Evolutionary conservation across 805 yeast genomes (phyloP).

Genomic region (Teunomyces funiuensis): DNA sequence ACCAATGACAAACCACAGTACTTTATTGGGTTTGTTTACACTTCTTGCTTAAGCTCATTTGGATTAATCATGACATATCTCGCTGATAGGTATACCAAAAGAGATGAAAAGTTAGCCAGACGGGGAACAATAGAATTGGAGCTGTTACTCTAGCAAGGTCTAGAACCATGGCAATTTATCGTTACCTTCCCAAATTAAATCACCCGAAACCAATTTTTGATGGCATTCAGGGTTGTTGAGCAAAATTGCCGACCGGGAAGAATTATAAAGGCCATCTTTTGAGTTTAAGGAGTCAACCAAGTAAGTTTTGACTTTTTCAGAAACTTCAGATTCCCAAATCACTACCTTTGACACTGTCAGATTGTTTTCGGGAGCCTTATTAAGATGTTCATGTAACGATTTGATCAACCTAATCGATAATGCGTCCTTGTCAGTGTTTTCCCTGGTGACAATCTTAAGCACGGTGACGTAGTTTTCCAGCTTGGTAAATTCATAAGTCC

Average conservation of each 20-base stretch:
- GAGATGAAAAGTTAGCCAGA: conserved; percentile 16
- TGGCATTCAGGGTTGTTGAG: conserved; percentile 28
- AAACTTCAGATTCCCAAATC: conserved; percentile 37
- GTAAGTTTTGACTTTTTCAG: conserved; percentile 13
- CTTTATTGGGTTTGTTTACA: conserved; percentile 39
- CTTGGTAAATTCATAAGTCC: conserved; percentile 40
- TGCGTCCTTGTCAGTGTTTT: conserved; percentile 17
- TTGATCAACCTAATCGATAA: conserved; percentile 16
- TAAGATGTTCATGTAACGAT: conserved; percentile 16
- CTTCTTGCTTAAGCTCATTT: conserved; percentile 28
- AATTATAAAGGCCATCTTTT: conserved; percentile 28
- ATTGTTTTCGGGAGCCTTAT: conserved; percentile 13
- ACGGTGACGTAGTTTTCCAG: conserved; percentile 25
- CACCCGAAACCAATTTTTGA: conserved; percentile 20
- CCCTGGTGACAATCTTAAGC: conserved; percentile 25
- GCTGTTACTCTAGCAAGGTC: not conserved
- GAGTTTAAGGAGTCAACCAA: conserved; percentile 17
- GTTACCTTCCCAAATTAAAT: conserved; percentile 42
- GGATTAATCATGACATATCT: conserved; percentile 30
- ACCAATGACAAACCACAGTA: conserved; percentile 37
- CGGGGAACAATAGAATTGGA: not conserved
- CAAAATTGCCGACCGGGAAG: conserved; percentile 37
- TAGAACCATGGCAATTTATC: conserved; percentile 45
- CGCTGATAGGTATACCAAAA: conserved; percentile 17
- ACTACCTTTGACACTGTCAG: conserved; percentile 19